phyloP scores from a whole-genome alignment of 2,329 filamentous ascomycete species.

The Plectosphaerella sp. region DNA sequence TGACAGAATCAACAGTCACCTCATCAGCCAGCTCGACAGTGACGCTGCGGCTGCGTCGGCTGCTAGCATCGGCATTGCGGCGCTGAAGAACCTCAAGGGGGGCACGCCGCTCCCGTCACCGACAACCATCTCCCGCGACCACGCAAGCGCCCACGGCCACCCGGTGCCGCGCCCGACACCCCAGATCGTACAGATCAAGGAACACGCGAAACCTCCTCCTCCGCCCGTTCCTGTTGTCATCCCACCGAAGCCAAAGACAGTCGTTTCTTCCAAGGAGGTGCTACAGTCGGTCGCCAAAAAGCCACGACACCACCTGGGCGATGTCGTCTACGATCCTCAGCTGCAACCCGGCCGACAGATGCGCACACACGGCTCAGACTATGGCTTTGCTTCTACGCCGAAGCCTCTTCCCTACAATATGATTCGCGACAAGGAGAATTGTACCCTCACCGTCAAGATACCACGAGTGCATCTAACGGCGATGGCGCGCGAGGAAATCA shows the following conservation, averaged over 20 bases:
- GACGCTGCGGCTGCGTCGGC: constrained; percentile 24
- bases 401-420: constrained; percentile 71
- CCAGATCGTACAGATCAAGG: constrained; percentile 11
- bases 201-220: constrained; percentile 19
- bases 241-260: constrained; percentile 59
- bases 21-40: constrained; percentile 22
- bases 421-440: constrained; percentile 75
- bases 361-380: constrained; percentile 30
- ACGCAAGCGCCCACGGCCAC: constrained; percentile 37
- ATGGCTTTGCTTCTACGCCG: constrained; percentile 52
- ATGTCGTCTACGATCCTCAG: constrained; percentile 72
- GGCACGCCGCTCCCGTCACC: constrained; percentile 40
- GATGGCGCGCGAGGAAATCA: constrained; percentile 75
- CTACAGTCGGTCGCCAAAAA: constrained; percentile 66
- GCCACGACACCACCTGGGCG: constrained; percentile 77
- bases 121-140: constrained; percentile 31
- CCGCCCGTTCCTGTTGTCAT: constrained; percentile 35
- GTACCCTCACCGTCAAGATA: constrained; percentile 83
- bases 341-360: constrained; percentile 50
- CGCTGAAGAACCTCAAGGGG: constrained; percentile 47
- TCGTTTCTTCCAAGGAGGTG: constrained; percentile 65
- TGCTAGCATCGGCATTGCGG: constrained; percentile 31
- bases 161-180: constrained; percentile 31
- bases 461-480: constrained; percentile 71
- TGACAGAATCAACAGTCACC: too few species aligned